A percentile compares a stretch with the other conserved stretches of the same genome.
Conservation (phyloP, 2,329 filamentous ascomycete species). For the Hymenotorrendiella dingleyae region DNA sequence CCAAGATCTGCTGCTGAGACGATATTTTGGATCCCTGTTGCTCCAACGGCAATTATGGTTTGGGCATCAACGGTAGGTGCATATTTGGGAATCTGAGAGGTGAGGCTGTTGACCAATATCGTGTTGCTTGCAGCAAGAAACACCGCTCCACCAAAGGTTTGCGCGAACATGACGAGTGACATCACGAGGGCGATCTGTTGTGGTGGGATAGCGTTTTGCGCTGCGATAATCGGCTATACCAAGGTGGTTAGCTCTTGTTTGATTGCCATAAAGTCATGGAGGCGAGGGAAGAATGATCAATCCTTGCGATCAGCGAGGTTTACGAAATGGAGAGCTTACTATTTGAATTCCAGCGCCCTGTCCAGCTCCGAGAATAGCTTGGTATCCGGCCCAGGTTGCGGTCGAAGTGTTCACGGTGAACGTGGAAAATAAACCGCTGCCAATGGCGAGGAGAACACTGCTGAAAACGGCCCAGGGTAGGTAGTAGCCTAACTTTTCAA, state of each 20-base stretch:
- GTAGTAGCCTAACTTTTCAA: slow-evolving; percentile 25
- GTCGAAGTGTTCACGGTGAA: slow-evolving; percentile 15
- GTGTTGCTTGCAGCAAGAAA: slow-evolving; percentile 22
- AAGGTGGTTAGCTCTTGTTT: background rate
- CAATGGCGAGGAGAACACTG: slow-evolving; percentile 24
- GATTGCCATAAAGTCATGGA: slow-evolving; percentile 12
- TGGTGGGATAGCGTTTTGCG: background rate
- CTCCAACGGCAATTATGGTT: slow-evolving; percentile 35
- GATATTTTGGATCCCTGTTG: slow-evolving; percentile 33
- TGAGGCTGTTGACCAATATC: slow-evolving; percentile 24
- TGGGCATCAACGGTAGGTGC: slow-evolving; percentile 30
- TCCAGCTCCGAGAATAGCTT: slow-evolving; percentile 12
- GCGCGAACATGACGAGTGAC: slow-evolving; percentile 30
- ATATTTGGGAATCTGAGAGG: slow-evolving; percentile 26
- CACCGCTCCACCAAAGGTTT: slow-evolving; percentile 27
- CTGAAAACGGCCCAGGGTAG: slow-evolving; percentile 28
- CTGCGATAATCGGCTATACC: slow-evolving; percentile 23
- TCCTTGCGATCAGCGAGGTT: too few species aligned
- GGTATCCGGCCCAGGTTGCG: slow-evolving; percentile 15
- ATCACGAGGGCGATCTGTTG: slow-evolving; percentile 10
- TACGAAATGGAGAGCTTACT: too few species aligned
- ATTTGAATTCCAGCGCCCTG: slow-evolving; percentile 12
- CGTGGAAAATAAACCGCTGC: slow-evolving; percentile 29
- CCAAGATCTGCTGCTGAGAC: slow-evolving; percentile 27
- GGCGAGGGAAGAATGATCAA: background rate